Base-by-base conservation (phyloP, 2,329 filamentous ascomycete species). In the Ceratocystiopsis brevicomis region DNA sequence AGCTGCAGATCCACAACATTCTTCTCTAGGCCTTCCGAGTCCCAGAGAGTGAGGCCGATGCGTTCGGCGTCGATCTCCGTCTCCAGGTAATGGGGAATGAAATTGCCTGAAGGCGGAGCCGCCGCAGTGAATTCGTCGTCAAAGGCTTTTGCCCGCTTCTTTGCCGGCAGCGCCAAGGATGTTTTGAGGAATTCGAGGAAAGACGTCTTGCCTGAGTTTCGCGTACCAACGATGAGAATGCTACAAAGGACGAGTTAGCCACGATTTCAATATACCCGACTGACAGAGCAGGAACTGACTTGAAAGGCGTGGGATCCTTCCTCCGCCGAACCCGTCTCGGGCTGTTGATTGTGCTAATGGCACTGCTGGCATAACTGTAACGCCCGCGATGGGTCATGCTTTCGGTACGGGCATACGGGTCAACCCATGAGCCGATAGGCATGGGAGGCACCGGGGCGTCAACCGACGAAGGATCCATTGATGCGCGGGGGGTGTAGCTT, bases 271-370 rank as follows among this genome's bases (percentile, higher is more conserved):
- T 40, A 16, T 40, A 39, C 10, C 18, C 9, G 33, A 41, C 35
- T 32, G 39, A 16, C 21, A 4, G 37, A 25, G 10, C 25, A 30
- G 25, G 3, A 13, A 73, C 86, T 73, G 68, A 96, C 88, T 98
- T 98, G 73, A 96, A 94, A 1, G 90, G 86, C 12, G 88, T 95
- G 10, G 90, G 90, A 57, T 98, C 90, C 68, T 94, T 96, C 65
- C 90, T 79, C 66, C 88, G 81, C 54, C 90, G 78, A 51, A 96
- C 79, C 57, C 87, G 78, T 51, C 90, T 78, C 49, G 90, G 88
- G 60, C 81, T 94, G 66, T 94, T 94, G 64, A 94, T 76, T 47
- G 84, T 81, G 67, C 84, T 94, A 51, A 88, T 74, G 43, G 83
- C 81, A 61, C 82, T 92, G 64, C 83, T 93, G 45, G 88, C 86